Evolutionary conservation across 345 rosid genomes (phyloP).

Genomic region (Eucalyptus polyanthemos): DNA sequence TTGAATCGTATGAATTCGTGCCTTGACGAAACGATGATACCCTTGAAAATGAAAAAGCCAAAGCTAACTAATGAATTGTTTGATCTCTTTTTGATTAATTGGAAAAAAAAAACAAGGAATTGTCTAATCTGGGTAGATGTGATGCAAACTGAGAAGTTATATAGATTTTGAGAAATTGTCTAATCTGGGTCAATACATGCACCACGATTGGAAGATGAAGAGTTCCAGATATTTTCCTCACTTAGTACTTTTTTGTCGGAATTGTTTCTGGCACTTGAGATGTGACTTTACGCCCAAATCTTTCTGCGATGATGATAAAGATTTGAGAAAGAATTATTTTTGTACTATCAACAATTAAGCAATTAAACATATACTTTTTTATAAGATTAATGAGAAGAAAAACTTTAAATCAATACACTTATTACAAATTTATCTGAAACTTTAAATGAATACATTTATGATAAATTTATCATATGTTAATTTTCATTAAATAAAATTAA

Average conservation of each 20-base stretch:
- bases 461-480: fast-evolving
- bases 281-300: neutral
- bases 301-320: neutral
- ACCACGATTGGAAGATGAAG: neutral
- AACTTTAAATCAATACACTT: fast-evolving
- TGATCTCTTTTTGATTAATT: too few relatives aligned
- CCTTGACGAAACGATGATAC: neutral
- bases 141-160: neutral
- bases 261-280: neutral
- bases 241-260: neutral
- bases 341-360: neutral
- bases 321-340: neutral
- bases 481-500: too few relatives aligned
- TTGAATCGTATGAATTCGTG: neutral
- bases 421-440: too few relatives aligned
- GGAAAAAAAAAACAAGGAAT: neutral
- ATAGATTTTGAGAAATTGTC: neutral
- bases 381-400: too few relatives aligned
- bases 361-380: neutral
- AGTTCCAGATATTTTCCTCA: neutral
- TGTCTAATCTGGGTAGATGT: neutral
- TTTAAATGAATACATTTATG: fast-evolving
- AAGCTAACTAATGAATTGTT: neutral
- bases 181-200: neutral
- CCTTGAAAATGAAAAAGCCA: neutral